phyloP scores from a whole-genome alignment of 1,284 basidiomycete genomes.

The Ceratorhiza oryzae-sativae region DNA sequence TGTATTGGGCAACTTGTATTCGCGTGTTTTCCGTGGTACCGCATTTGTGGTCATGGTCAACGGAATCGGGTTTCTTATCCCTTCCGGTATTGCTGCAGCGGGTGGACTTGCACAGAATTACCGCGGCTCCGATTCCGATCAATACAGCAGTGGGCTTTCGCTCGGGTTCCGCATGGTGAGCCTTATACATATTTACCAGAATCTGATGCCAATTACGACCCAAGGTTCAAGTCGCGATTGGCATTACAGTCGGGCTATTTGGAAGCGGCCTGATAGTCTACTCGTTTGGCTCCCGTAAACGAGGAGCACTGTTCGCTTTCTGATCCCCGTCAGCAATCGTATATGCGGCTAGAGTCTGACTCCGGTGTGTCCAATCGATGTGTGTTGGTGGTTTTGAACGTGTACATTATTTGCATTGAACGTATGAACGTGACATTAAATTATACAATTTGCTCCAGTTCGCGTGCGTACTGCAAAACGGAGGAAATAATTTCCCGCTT shows the following conservation, averaged over 20 bases:
- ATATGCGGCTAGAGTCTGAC: neutral
- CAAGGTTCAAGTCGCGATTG: slow-evolving; percentile 83
- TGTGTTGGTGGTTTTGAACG: neutral
- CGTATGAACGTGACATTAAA: neutral
- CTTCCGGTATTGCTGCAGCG: slow-evolving; percentile 87
- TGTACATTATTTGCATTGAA: neutral
- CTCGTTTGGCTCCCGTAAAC: slow-evolving; percentile 82
- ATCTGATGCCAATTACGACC: neutral
- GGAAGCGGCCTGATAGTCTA: slow-evolving; percentile 87
- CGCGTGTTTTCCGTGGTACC: slow-evolving; percentile 81
- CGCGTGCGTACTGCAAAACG: slow-evolving; percentile 78
- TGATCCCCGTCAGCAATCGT: slow-evolving; percentile 47
- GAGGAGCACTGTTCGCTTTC: slow-evolving; percentile 84
- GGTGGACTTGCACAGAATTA: slow-evolving; percentile 81
- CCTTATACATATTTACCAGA: neutral
- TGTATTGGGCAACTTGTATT: slow-evolving; percentile 82
- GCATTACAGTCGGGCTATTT: slow-evolving; percentile 90
- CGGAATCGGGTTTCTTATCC: slow-evolving; percentile 41
- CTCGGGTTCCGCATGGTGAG: slow-evolving; percentile 50
- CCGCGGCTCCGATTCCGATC: slow-evolving; percentile 61
- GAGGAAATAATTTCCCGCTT: slow-evolving; percentile 80
- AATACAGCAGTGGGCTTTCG: slow-evolving; percentile 54
- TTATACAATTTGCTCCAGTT: slow-evolving; percentile 88
- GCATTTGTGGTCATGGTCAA: slow-evolving; percentile 36
- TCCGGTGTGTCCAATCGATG: neutral